A percentile compares a stretch with the other conserved stretches of the same genome.
These are phyloP conservation scores for Teratosphaeria nubilosa DNA, from an alignment of 2,329 filamentous ascomycete species.

Conservation along the genomic window DNA sequence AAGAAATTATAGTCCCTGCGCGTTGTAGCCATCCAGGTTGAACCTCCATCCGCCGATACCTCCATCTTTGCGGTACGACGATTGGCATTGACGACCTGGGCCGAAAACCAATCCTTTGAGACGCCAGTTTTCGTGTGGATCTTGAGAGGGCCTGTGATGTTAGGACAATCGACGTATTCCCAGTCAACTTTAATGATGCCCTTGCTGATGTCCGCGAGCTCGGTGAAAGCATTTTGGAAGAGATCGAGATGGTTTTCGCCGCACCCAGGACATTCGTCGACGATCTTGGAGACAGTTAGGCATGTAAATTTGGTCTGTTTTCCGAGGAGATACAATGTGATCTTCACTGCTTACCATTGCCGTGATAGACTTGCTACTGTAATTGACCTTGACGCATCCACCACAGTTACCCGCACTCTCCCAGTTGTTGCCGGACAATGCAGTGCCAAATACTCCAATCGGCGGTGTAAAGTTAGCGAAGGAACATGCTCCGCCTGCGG, in stretches of 20 bases:
- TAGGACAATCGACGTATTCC: constrained; percentile 41
- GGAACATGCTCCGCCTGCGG: constrained; percentile 51
- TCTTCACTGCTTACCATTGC: constrained; percentile 47
- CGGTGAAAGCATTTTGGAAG: constrained; percentile 41
- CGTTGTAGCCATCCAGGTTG: constrained; percentile 47
- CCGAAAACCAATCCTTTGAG: constrained; percentile 46
- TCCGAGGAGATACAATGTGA: not conserved
- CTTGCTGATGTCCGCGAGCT: constrained; percentile 34
- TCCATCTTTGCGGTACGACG: constrained; percentile 47
- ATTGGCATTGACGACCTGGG: constrained; percentile 53
- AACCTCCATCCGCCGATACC: constrained; percentile 51
- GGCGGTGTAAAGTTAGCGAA: constrained; percentile 55
- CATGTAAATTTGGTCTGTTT: not conserved
- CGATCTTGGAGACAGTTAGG: constrained; percentile 31
- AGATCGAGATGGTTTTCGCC: constrained; percentile 46
- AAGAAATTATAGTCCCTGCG: constrained; percentile 35
- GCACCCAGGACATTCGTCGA: constrained; percentile 49
- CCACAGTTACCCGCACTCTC: constrained; percentile 48
- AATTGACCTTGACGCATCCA: constrained; percentile 50
- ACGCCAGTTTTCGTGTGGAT: constrained; percentile 46
- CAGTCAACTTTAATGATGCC: constrained; percentile 44
- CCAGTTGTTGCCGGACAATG: constrained; percentile 52
- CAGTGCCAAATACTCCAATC: constrained; percentile 49
- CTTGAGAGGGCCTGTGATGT: constrained; percentile 38
- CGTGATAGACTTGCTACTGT: constrained; percentile 43